Conservation (phyloP, 495 filamentous ascomycete genomes). For the Neurospora terricola region DNA sequence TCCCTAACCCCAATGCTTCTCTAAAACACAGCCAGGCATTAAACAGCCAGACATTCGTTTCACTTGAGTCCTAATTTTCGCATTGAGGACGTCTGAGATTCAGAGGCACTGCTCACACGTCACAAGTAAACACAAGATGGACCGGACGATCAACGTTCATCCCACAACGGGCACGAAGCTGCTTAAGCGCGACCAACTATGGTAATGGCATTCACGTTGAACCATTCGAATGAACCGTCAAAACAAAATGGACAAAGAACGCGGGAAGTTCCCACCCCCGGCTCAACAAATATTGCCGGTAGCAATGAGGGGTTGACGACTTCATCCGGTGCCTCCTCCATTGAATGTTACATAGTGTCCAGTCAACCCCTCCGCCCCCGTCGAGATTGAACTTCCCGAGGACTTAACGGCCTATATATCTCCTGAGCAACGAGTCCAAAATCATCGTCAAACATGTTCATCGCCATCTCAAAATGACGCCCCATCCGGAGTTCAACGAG, state of each 20-base stretch:
- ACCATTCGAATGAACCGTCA: not conserved
- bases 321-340: not conserved
- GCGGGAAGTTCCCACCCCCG: not conserved
- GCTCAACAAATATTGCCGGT: not conserved
- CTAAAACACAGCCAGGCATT: not conserved
- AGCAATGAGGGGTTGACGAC: not conserved
- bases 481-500: conserved; percentile 33
- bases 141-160: not conserved
- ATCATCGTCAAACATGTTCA: not conserved
- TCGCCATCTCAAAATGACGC: conserved; percentile 21
- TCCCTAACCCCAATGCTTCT: not conserved
- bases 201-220: not conserved
- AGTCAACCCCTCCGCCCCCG: not conserved
- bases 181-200: not conserved
- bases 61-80: not conserved
- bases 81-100: not conserved
- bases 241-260: not conserved
- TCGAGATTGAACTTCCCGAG: not conserved
- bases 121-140: not conserved
- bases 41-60: too few species aligned
- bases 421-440: not conserved
- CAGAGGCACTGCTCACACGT: not conserved
- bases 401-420: not conserved
- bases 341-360: not conserved
- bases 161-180: not conserved